Evolutionary conservation across 805 yeast species (phyloP).

Genomic region (Priceomyces melissophilus): DNA sequence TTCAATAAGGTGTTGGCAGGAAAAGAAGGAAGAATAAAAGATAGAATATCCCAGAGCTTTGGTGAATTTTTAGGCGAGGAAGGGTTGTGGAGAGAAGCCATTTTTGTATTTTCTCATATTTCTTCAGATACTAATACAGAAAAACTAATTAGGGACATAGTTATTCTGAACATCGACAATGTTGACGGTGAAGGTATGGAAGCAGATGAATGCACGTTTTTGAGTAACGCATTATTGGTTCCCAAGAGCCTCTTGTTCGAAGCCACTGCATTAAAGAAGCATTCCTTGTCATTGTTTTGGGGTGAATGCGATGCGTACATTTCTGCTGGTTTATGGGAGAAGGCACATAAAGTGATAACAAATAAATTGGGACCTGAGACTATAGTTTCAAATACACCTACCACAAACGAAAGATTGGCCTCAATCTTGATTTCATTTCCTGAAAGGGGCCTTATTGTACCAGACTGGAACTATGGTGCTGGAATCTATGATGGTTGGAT

Average conservation of each 20-base stretch:
- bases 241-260: slow-evolving; percentile 50
- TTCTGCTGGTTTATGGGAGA: slow-evolving; percentile 54
- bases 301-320: slow-evolving; percentile 60
- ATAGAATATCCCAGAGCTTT: slow-evolving; percentile 33
- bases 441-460: slow-evolving; percentile 29
- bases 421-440: slow-evolving; percentile 45
- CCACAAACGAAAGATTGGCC: slow-evolving; percentile 33
- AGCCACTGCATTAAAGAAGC: slow-evolving; percentile 58
- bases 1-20: slow-evolving; percentile 40
- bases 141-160: slow-evolving; percentile 33
- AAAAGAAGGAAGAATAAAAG: slow-evolving; percentile 9
- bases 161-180: slow-evolving; percentile 30
- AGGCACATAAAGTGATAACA: slow-evolving; percentile 61
- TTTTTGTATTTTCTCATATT: slow-evolving; percentile 62
- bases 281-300: slow-evolving; percentile 48
- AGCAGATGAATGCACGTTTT: slow-evolving; percentile 27
- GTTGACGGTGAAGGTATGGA: slow-evolving; percentile 20
- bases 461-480: slow-evolving; percentile 56
- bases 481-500: slow-evolving; percentile 55
- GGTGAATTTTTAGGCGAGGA: slow-evolving; percentile 47
- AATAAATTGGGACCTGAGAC: slow-evolving; percentile 68
- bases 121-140: slow-evolving; percentile 44
- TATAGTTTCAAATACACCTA: slow-evolving; percentile 46
- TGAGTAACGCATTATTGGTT: slow-evolving; percentile 41
- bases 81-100: slow-evolving; percentile 55